Conservation (phyloP, 2,329 filamentous ascomycete genomes). For the Botryotinia narcissicola region DNA sequence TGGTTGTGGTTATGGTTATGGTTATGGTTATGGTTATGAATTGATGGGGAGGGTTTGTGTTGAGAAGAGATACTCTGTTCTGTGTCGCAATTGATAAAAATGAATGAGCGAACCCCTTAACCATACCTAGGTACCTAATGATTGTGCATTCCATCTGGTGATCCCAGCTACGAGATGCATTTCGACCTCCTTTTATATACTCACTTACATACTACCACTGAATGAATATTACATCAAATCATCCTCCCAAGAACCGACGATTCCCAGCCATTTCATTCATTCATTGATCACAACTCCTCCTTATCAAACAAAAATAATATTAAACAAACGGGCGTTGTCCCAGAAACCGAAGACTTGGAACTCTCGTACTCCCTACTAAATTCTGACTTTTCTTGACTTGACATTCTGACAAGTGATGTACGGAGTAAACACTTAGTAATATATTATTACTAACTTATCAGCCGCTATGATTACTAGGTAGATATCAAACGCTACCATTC, state of each 20-base stretch:
- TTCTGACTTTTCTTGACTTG: neutral
- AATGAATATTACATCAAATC: no score
- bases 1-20: no score
- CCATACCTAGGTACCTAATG: no score
- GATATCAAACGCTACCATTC: neutral
- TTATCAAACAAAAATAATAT: neutral
- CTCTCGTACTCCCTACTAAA: neutral
- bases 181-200: no score
- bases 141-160: no score
- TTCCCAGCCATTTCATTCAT: neutral
- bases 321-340: neutral
- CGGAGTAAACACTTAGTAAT: neutral
- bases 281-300: neutral
- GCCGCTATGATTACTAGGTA: neutral
- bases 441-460: neutral
- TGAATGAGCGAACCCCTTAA: neutral
- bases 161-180: neutral
- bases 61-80: no score
- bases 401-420: neutral
- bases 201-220: no score
- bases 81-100: neutral
- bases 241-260: neutral
- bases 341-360: neutral
- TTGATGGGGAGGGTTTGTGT: no score
- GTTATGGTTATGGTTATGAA: no score